A percentile compares a stretch with the other conserved stretches of the same genome.
phyloP scores from a whole-genome alignment of 805 yeast species.

The Wickerhamiella kazuoi region DNA sequence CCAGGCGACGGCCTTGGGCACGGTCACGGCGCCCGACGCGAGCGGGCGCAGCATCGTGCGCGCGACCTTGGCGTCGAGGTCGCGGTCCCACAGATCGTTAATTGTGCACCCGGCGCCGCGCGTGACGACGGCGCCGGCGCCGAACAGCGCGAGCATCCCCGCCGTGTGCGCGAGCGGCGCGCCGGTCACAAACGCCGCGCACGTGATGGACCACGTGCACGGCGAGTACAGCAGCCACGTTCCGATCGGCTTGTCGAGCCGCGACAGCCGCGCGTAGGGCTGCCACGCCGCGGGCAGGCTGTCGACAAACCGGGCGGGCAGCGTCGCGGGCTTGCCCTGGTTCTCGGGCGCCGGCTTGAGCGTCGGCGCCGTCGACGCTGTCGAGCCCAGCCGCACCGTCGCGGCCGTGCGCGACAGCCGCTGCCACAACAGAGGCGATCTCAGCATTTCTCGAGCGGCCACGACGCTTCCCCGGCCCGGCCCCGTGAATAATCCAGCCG shows the following conservation, averaged over 20 bases:
- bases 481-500: too few relatives aligned
- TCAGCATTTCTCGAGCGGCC: neutral
- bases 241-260: conserved; percentile 94
- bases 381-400: neutral
- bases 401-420: neutral
- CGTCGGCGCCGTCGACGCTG: neutral
- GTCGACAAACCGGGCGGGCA: conserved; percentile 19
- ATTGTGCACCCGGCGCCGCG: conserved; percentile 97
- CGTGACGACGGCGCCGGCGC: conserved; percentile 77
- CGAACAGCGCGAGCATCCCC: conserved; percentile 50
- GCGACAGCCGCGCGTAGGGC: conserved; percentile 83
- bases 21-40: conserved; percentile 66
- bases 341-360: conserved; percentile 6
- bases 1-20: conserved; percentile 50
- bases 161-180: conserved; percentile 52
- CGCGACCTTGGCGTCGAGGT: conserved; percentile 69
- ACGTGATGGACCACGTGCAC: conserved; percentile 78
- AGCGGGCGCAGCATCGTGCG: conserved; percentile 87
- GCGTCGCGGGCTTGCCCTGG: conserved; percentile 12
- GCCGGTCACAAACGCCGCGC: conserved; percentile 55
- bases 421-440: neutral
- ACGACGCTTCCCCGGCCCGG: too few relatives aligned
- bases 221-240: conserved; percentile 71
- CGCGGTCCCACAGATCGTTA: conserved; percentile 72
- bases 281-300: conserved; percentile 52